Evolutionary conservation across 495 filamentous ascomycete species (phyloP).

Genomic region (Annulohypoxylon bovei): DNA sequence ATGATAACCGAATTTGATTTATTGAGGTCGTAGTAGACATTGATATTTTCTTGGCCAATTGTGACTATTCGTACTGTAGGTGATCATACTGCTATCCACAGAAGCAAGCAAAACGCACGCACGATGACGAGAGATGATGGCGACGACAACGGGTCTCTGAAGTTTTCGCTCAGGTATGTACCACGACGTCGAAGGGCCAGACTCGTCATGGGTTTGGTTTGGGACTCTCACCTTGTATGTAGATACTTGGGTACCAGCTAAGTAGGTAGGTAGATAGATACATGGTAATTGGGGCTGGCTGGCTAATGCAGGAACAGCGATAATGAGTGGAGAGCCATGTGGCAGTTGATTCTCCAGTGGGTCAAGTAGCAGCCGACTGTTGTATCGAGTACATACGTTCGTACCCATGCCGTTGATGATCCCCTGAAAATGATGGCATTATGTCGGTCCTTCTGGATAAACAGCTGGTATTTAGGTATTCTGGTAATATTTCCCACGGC

Average conservation of each 20-base stretch:
- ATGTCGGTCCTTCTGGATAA: conserved; percentile 32
- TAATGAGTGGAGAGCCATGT: conserved; percentile 42
- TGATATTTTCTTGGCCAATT: background rate
- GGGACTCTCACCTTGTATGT: conserved; percentile 25
- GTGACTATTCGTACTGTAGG: background rate
- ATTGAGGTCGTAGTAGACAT: conserved; percentile 4
- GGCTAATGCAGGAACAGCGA: conserved; percentile 42
- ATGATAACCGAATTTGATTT: conserved; percentile 14
- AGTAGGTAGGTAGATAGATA: background rate
- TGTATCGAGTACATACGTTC: conserved; percentile 29
- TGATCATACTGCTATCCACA: conserved; percentile 3
- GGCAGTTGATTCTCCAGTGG: conserved; percentile 31
- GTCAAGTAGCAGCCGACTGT: conserved; percentile 10
- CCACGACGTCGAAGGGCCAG: conserved; percentile 3
- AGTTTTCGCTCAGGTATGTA: conserved; percentile 2
- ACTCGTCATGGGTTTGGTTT: conserved; percentile 25
- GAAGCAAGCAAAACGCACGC: background rate
- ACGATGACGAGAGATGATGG: conserved; percentile 19
- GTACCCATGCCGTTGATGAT: background rate
- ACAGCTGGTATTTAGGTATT: background rate
- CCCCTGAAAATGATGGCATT: conserved; percentile 38
- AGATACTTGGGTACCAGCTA: conserved; percentile 13
- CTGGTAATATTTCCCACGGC: background rate
- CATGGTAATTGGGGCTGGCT: conserved; percentile 5
- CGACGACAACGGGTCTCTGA: background rate